Evolutionary conservation across 2,329 filamentous ascomycete species (phyloP), one percentile per base, ranked within the genome.

Genomic region (Triangularia setosa): DNA sequence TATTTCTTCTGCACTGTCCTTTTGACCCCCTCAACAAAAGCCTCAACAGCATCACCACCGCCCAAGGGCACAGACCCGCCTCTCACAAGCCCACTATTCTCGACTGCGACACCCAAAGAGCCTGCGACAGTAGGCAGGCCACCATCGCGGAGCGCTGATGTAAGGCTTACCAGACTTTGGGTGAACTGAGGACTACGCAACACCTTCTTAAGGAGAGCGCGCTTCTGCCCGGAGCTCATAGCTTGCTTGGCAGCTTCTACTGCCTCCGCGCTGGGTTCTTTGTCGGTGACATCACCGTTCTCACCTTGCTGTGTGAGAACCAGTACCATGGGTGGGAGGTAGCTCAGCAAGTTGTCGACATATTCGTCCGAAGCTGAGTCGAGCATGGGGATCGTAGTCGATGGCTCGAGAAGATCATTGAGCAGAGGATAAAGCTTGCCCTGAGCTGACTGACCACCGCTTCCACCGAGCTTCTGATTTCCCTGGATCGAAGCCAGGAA

Each of bases 51-150:
- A 71, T 95, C 90, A 5, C 90, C 91, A 60, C 93, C 93, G 53
- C 93, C 94, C 55, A 97, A 78, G 1, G 94, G 93, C 80, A 97
- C 88, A 59, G 86, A 90, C 5, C 91, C 89, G 62, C 90, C 88
- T 67, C 84, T 84, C 72, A 96, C 84, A 68, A 91, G 90, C 3
- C 94, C 94, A n/a, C 90, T 90, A 74, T 97, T 92, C 73, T 90
- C 85, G 21, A 99, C 87, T 70, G 87, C 87, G 64, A 98, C 85
- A 6, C 88, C 86, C 44, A 99, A 80, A 3, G 93, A 94, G 72
- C 96, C 93, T 6, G 92, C 90, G 68, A 99, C 90, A 71, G 89
- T 96, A 4, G 94, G 93, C 64, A 99, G 78, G 0, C 94, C 95
- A 12, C 95, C 95, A 71, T 98, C 94, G 64, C 93, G 84, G 62